Evolutionary conservation across 768 basidiomycete genomes (phyloP).

Genomic region (Psilocybe sp.): DNA sequence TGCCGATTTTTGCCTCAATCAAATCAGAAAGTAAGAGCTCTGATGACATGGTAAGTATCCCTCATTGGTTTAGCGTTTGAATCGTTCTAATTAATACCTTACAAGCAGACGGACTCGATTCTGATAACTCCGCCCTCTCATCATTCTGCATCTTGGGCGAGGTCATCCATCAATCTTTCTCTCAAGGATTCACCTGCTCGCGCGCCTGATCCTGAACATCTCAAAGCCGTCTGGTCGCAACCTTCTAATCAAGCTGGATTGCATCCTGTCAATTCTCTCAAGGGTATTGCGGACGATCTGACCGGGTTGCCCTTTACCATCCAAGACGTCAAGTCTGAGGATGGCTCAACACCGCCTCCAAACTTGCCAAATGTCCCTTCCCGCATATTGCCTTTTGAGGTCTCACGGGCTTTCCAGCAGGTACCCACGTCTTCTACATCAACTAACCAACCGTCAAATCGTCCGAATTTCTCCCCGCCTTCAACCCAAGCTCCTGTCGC

Average conservation of each 20-base stretch:
- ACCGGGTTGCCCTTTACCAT: conserved; percentile 76
- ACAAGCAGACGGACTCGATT: conserved; percentile 37
- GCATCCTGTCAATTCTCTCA: conserved; percentile 74
- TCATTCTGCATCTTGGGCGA: conserved; percentile 48
- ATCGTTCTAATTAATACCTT: conserved; percentile 11
- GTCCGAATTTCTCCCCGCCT: conserved; percentile 46
- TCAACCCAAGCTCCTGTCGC: conserved; percentile 43
- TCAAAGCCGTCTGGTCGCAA: conserved; percentile 84
- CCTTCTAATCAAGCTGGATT: conserved; percentile 66
- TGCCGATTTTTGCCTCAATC: conserved; percentile 18
- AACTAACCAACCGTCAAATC: conserved; percentile 38
- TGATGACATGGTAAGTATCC: conserved; percentile 51
- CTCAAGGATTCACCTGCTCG: conserved; percentile 69
- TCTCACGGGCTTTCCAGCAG: conserved; percentile 84
- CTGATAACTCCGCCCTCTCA: conserved; percentile 46
- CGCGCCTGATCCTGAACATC: conserved; percentile 76
- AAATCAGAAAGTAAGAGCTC: conserved; percentile 49
- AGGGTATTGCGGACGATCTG: conserved; percentile 81
- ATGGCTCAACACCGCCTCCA: conserved; percentile 77
- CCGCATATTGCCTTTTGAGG: conserved; percentile 79
- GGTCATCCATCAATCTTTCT: conserved; percentile 51
- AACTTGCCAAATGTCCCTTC: conserved; percentile 54
- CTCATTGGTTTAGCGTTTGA: neutral
- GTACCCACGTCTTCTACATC: conserved; percentile 62
- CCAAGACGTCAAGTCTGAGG: conserved; percentile 85